Evolutionary conservation across 345 rosid species (phyloP).

Genomic region (Eucalyptus tenuipes): DNA sequence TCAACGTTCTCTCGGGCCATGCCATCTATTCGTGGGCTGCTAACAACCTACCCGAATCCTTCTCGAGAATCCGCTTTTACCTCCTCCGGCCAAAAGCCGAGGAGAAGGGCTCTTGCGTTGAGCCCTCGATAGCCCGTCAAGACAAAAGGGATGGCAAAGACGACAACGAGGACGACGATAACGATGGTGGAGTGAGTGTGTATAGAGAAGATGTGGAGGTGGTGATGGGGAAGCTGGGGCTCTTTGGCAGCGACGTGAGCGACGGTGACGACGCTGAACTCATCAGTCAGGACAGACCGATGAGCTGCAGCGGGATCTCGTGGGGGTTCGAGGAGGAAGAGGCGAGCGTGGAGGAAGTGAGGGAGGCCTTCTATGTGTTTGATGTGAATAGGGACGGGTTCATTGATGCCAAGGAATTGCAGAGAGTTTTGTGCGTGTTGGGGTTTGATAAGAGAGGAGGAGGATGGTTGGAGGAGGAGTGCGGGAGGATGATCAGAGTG

Average conservation of each 20-base stretch:
- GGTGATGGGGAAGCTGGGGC: constrained; percentile 54
- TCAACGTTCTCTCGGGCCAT: neutral
- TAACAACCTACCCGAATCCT: neutral
- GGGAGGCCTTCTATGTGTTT: constrained; percentile 69
- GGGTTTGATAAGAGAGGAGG: constrained; percentile 29
- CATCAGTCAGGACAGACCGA: constrained; percentile 4
- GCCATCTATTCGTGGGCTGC: neutral
- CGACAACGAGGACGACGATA: neutral
- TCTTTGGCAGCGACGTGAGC: constrained; percentile 21
- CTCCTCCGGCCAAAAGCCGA: constrained; percentile 6
- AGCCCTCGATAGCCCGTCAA: neutral
- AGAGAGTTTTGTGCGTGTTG: constrained; percentile 40
- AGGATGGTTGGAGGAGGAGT: constrained; percentile 8
- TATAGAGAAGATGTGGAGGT: constrained; percentile 42
- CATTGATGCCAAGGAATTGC: constrained; percentile 61
- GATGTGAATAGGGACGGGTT: constrained; percentile 76
- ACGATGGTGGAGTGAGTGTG: constrained; percentile 7
- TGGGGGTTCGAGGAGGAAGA: constrained; percentile 65
- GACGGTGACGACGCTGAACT: neutral
- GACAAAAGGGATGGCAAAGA: neutral
- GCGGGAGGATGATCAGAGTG: constrained; percentile 53
- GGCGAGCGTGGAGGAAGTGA: constrained; percentile 69
- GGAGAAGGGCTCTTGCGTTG: neutral
- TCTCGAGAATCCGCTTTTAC: constrained; percentile 24
- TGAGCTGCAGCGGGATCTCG: constrained; percentile 21